Base-by-base conservation (phyloP, 2,329 filamentous ascomycete genomes). In the Zymoseptoria crescenta region DNA sequence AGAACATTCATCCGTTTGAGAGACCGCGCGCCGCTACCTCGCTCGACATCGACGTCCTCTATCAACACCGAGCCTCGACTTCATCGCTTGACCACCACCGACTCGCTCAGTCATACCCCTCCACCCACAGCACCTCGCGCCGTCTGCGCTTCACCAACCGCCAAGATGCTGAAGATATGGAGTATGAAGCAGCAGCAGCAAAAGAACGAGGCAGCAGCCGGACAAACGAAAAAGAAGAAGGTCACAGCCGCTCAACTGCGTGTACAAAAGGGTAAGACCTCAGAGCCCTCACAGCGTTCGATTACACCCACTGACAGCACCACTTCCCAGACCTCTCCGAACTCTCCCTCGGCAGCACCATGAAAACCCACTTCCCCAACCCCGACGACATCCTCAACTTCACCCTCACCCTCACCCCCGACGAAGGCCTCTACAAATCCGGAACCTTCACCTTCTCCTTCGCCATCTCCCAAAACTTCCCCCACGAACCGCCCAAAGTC, bases 121-220 rank as follows among this genome's bases (percentile, higher is more conserved):
- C n/a, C 35, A 16, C n/a, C 35, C 35, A n/a, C 35, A 45, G 10
- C 35, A 16, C 35, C 5, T 45, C 7, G 35, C 35, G 35, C 35
- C 35, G 35, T 45, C n/a, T 45, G 35, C 35, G 35, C 35, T 16
- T 6, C 35, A 45, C 35, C 51, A 8, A 59, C 62, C 66, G 64
- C 24, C 74, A 92, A 80, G 73, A 97, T 97, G 94, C 83, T 96
- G 82, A 97, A 97, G 81, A 96, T 97, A 81, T 97, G 93, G 94
- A 96, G 91, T 70, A 96, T 97, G 93, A 76, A 71, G 77, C 94
- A 96, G 78, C 89, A 96, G 81, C 91, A 96, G 81, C 91, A 96
- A 78, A 89, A 95, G 77, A 92, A 90, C 70, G 90, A 92, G 67
- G 90, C 92, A 70, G 91, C 89, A 59, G 87, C 85, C 51, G 84